Conservation (phyloP, 148 eudicot species). For the Fallopia convolvulus region DNA sequence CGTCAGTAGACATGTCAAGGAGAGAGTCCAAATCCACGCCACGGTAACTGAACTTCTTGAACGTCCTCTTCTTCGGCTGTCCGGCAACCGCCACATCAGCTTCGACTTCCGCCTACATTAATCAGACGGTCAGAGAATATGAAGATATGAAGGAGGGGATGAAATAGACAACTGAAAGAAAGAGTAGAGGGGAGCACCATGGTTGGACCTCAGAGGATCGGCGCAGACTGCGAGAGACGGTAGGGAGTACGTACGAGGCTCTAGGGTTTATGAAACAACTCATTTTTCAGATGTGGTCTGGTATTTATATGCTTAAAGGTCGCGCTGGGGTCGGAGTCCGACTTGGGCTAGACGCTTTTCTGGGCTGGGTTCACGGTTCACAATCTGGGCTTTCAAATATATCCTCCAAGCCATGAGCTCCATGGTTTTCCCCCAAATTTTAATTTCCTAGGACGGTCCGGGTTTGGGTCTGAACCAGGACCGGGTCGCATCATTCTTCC, state of each 20-base stretch:
- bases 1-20: conserved; percentile 45
- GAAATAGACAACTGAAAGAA: not conserved
- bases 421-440: too few relatives aligned
- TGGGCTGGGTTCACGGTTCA: not conserved
- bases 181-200: not conserved
- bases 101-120: conserved; percentile 31
- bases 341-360: not conserved
- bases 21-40: conserved; percentile 48
- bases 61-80: conserved; percentile 47
- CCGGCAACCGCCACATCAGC: conserved; percentile 15
- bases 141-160: not conserved
- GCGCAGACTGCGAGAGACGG: not conserved
- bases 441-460: too few relatives aligned
- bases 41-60: conserved; percentile 47
- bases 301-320: not conserved
- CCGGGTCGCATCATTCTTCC: too few relatives aligned
- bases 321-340: not conserved
- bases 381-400: too few relatives aligned
- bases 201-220: conserved; percentile 1
- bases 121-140: not conserved
- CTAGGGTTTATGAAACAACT: not conserved
- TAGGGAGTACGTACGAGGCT: not conserved
- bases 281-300: not conserved
- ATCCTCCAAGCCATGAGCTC: too few relatives aligned
- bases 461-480: too few relatives aligned